Evolutionary conservation across 2,329 filamentous ascomycete genomes (phyloP).

Genomic region (Plenodomus biglobosus): DNA sequence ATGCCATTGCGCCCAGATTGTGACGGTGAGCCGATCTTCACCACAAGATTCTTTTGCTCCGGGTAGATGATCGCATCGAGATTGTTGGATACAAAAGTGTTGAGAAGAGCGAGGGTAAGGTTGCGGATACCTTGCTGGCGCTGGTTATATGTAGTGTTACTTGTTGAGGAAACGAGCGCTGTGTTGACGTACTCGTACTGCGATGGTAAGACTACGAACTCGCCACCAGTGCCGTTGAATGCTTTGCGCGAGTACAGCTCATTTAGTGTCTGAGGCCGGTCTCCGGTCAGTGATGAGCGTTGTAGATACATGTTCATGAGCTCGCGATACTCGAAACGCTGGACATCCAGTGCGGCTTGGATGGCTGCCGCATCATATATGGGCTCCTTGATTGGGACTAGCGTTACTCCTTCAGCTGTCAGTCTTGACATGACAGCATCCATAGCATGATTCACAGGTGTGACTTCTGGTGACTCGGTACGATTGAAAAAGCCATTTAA

Average conservation of each 20-base stretch:
- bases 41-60: conserved; percentile 65
- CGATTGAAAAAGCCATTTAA: conserved; percentile 62
- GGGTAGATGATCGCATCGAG: conserved; percentile 65
- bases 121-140: conserved; percentile 54
- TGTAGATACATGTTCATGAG: conserved; percentile 59
- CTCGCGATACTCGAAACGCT: conserved; percentile 62
- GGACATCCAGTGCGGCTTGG: conserved; percentile 56
- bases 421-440: conserved; percentile 52
- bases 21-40: conserved; percentile 57
- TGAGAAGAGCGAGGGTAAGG: conserved; percentile 55
- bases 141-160: conserved; percentile 53
- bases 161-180: conserved; percentile 55
- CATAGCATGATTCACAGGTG: conserved; percentile 60
- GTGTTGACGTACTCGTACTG: conserved; percentile 60
- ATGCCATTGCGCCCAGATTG: conserved; percentile 64
- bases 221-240: conserved; percentile 37
- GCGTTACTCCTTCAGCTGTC: conserved; percentile 49
- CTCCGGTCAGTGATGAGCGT: conserved; percentile 46
- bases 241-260: conserved; percentile 52
- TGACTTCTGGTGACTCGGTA: conserved; percentile 55
- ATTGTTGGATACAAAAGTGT: conserved; percentile 52
- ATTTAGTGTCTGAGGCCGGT: conserved; percentile 50
- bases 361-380: conserved; percentile 58
- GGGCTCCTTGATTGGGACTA: conserved; percentile 54
- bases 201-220: conserved; percentile 62